Evolutionary conservation across 139 green algal genomes (phyloP), one percentile per base, ranked within the genome.

Genomic region (Chlorella sp.): DNA sequence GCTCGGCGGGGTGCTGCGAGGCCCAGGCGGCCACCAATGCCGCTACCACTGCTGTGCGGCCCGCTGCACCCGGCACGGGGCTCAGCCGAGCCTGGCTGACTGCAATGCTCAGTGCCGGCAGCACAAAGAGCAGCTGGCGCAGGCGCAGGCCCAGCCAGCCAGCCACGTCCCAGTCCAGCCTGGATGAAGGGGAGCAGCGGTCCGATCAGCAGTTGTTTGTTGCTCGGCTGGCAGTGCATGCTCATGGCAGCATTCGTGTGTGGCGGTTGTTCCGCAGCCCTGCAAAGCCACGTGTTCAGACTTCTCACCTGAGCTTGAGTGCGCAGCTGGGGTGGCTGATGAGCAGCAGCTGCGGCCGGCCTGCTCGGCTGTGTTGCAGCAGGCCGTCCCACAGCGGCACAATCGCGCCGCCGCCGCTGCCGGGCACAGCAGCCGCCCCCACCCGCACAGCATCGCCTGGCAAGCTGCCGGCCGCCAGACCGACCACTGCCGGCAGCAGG

Each of bases 371-470:
- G 51, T 16, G 51, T 24, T 60, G 51, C 51, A 60, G 51, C 38
- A 81, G 30, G 19, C 81, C 81, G 28, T 86, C 56, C 79, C 81
- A 85, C 40, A 86, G 70, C 43, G 62, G 40, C 54, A 86, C 70
- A 1, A 32, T 36, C 7, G 38, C 54, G n/a, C 34, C 51, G 3
- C 36, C 51, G 3, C 36, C 28, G 38, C 38, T 30, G 38, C 60
- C 58, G 48, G 5, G 34, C 46, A 70, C 26, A n/a, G 36, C 32
- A 17, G 43, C 75, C 28, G 24, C 58, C 76, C 24, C 64, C 8
- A 76, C 22, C 0, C n/a, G 44, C 44, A 84, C 64, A 36, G 44
- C 64, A 48, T 84, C 79, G 0, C 38, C 64, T 38, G 44, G 65
- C 3, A 14, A 19, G 51, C 58, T 19, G 58, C 38, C 26, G 13